These are phyloP conservation scores for Macroventuria anomochaeta DNA, from an alignment of 2,329 filamentous ascomycete species.

Conservation along the genomic window DNA sequence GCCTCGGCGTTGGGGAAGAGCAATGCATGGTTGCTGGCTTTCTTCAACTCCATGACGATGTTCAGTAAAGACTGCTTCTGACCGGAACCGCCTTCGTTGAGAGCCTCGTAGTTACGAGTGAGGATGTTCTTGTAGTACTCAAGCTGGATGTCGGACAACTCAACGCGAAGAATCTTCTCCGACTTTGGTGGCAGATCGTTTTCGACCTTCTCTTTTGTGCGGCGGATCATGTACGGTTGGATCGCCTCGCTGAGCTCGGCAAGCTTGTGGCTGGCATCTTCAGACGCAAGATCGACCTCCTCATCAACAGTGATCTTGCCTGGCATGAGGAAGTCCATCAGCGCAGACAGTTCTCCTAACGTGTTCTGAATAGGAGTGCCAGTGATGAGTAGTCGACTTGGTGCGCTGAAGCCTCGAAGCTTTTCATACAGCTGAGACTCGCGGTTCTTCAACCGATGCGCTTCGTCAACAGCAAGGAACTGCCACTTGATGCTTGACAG, in stretches of 20 bases:
- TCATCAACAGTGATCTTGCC: conserved; percentile 90
- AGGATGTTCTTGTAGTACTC: conserved; percentile 99
- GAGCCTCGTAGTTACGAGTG: conserved; percentile 91
- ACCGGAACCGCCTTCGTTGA: conserved; percentile 87
- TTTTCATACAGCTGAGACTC: conserved; percentile 92
- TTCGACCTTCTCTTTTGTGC: conserved; percentile 97
- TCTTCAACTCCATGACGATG: conserved; percentile 99
- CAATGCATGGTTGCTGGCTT: conserved; percentile 97
- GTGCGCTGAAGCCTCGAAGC: conserved; percentile 83
- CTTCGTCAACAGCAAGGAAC: conserved; percentile 93
- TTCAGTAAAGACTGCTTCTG: conserved; percentile 96
- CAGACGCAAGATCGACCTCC: conserved; percentile 82
- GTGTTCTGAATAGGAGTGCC: conserved; percentile 98
- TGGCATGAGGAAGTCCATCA: conserved; percentile 98
- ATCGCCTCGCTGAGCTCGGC: conserved; percentile 84
- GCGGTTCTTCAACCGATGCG: conserved; percentile 93
- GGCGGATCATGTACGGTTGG: conserved; percentile 90
- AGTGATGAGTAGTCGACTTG: conserved; percentile 90
- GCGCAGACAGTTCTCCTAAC: conserved; percentile 84
- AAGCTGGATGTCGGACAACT: conserved; percentile 92
- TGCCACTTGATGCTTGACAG: conserved; percentile 95
- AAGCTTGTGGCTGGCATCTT: conserved; percentile 85
- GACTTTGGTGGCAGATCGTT: conserved; percentile 96
- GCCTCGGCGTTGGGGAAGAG: conserved; percentile 97
- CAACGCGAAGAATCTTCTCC: conserved; percentile 98